These are phyloP conservation scores for Bombardia bombarda DNA, from an alignment of 495 filamentous ascomycete species.

Conservation along the genomic window DNA sequence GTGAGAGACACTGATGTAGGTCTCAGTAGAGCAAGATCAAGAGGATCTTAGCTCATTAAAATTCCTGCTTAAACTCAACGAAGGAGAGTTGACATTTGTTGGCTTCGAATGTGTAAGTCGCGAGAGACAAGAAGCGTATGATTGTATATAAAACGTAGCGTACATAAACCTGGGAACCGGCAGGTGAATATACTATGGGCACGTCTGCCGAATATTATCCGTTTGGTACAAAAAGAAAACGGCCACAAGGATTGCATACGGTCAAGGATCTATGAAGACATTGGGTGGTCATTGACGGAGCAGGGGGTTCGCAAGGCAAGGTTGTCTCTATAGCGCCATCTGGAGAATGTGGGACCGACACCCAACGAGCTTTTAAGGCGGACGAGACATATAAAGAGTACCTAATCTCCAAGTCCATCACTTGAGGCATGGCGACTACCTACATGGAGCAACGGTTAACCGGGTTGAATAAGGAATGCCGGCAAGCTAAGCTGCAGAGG, in stretches of 20 bases:
- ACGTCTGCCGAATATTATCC: neutral
- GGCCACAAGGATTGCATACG: no score
- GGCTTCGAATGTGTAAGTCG: neutral
- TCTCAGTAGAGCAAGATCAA: no score
- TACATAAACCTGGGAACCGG: neutral
- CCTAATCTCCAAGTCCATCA: slow-evolving; percentile 7
- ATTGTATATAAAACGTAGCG: neutral
- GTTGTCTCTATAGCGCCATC: neutral
- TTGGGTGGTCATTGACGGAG: neutral
- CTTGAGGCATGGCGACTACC: slow-evolving; percentile 5
- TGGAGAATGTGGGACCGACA: slow-evolving; percentile 1
- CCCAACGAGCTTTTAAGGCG: slow-evolving; percentile 1
- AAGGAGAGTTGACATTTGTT: neutral
- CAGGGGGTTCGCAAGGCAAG: neutral
- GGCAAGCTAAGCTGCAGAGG: slow-evolving; percentile 23
- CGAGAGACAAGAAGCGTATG: neutral
- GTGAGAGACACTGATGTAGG: no score
- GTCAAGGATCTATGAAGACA: no score
- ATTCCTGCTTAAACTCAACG: no score
- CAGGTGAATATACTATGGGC: neutral
- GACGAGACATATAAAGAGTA: slow-evolving; percentile 5
- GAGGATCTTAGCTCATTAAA: no score
- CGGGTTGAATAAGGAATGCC: slow-evolving; percentile 17
- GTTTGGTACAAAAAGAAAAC: neutral
- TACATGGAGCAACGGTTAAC: slow-evolving; percentile 3